A percentile compares a stretch with the other conserved stretches of the same genome.
Evolutionary conservation across 495 filamentous ascomycete species (phyloP).

Genomic region (Penicillium goetzii): DNA sequence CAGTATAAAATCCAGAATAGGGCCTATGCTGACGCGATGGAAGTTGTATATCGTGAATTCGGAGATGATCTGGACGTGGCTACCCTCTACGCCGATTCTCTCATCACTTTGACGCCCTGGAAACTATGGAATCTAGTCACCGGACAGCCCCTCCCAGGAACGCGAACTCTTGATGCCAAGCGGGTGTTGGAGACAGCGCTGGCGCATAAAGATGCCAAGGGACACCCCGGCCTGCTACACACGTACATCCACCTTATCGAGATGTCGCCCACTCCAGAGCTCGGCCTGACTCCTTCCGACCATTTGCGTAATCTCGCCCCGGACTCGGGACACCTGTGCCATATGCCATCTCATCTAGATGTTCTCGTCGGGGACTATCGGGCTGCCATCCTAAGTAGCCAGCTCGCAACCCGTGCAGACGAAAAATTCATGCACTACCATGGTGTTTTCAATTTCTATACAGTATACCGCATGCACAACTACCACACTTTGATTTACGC

Average conservation of each 20-base stretch:
- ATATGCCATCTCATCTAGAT: constrained; percentile 72
- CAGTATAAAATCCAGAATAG: constrained; percentile 54
- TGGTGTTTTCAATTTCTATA: constrained; percentile 64
- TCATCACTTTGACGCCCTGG: constrained; percentile 70
- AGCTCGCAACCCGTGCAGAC: constrained; percentile 58
- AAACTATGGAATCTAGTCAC: constrained; percentile 63
- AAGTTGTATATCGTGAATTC: constrained; percentile 52
- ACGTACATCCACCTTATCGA: constrained; percentile 72
- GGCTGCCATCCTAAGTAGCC: constrained; percentile 59
- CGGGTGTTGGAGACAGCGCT: constrained; percentile 59
- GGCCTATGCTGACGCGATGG: constrained; percentile 64
- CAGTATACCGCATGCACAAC: constrained; percentile 64
- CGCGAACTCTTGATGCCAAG: constrained; percentile 62
- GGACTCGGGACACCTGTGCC: constrained; percentile 64
- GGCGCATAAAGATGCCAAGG: constrained; percentile 30
- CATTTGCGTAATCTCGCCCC: constrained; percentile 62
- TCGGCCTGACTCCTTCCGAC: constrained; percentile 56
- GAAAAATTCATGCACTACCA: constrained; percentile 55
- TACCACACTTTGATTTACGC: constrained; percentile 68
- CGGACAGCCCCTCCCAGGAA: constrained; percentile 56
- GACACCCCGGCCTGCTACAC: constrained; percentile 65
- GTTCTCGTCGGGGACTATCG: constrained; percentile 66
- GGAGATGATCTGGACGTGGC: constrained; percentile 60
- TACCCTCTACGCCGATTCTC: constrained; percentile 61
- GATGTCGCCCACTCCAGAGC: constrained; percentile 64